phyloP scores from a whole-genome alignment of 495 filamentous ascomycete genomes.

The Neurospora sp. region DNA sequence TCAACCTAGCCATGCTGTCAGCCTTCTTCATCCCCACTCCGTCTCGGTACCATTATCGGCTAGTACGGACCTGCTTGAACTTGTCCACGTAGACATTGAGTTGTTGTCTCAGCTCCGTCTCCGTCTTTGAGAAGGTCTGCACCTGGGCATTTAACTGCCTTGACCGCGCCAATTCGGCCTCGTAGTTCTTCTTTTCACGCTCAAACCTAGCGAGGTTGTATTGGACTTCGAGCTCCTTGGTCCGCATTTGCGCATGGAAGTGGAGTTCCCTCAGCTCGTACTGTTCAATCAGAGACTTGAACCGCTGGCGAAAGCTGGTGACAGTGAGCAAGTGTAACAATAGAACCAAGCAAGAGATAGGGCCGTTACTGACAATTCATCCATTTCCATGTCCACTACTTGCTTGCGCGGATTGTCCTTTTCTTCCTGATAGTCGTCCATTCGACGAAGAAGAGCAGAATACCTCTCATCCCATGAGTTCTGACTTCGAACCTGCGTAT shows the following conservation, averaged over 20 bases:
- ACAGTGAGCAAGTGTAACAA: conserved; percentile 14
- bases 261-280: conserved; percentile 90
- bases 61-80: conserved; percentile 85
- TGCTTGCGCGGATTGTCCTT: conserved; percentile 67
- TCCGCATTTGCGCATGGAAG: conserved; percentile 78
- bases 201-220: conserved; percentile 79
- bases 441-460: conserved; percentile 59
- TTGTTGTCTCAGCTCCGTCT: conserved; percentile 85
- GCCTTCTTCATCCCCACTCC: neutral
- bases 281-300: conserved; percentile 90
- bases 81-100: conserved; percentile 99
- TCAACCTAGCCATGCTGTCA: conserved; percentile 64
- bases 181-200: conserved; percentile 76
- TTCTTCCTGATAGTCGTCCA: conserved; percentile 71
- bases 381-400: conserved; percentile 68
- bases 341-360: neutral
- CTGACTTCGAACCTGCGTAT: conserved; percentile 71
- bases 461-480: conserved; percentile 76
- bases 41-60: neutral
- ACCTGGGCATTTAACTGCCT: conserved; percentile 83
- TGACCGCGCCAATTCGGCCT: conserved; percentile 66
- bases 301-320: conserved; percentile 70
- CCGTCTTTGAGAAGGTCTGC: conserved; percentile 91
- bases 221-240: conserved; percentile 94
- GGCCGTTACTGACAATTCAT: conserved; percentile 61